These are phyloP conservation scores for Malus asiatica DNA, from an alignment of 306 rosid species.

Conservation along the genomic window DNA sequence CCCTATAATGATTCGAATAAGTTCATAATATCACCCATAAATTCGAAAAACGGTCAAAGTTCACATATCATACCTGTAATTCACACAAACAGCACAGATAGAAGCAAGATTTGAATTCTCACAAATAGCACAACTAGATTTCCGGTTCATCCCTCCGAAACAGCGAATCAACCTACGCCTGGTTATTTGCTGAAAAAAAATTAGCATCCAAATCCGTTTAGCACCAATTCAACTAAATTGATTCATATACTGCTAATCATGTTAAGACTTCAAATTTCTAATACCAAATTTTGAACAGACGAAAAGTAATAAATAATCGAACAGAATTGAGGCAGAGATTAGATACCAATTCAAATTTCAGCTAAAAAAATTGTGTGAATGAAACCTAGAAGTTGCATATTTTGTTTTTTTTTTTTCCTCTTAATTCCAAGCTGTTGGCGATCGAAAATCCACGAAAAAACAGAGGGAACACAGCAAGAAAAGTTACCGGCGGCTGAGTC, in stretches of 20 bases:
- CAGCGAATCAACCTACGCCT: not conserved
- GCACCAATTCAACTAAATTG: not conserved
- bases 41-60: not conserved
- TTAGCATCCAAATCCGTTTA: not conserved
- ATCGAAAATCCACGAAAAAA: not conserved
- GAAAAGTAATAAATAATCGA: not conserved
- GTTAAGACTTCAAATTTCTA: not conserved
- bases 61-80: conserved; percentile 47
- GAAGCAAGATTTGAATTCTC: conserved; percentile 73
- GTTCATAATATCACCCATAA: not conserved
- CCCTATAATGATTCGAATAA: not conserved
- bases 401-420: not conserved
- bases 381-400: not conserved
- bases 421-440: not conserved
- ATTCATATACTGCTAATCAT: not conserved
- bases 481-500: not conserved
- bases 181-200: not conserved
- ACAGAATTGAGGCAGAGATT: not conserved
- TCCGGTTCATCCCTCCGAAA: conserved; percentile 36
- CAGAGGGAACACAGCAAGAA: not conserved
- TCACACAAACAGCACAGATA: conserved; percentile 69
- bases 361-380: not conserved
- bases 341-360: not conserved
- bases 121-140: conserved; percentile 66
- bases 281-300: not conserved